Evolutionary conservation across 2,329 filamentous ascomycete genomes (phyloP).

Genomic region (Neoscytalidium dimidiatum): DNA sequence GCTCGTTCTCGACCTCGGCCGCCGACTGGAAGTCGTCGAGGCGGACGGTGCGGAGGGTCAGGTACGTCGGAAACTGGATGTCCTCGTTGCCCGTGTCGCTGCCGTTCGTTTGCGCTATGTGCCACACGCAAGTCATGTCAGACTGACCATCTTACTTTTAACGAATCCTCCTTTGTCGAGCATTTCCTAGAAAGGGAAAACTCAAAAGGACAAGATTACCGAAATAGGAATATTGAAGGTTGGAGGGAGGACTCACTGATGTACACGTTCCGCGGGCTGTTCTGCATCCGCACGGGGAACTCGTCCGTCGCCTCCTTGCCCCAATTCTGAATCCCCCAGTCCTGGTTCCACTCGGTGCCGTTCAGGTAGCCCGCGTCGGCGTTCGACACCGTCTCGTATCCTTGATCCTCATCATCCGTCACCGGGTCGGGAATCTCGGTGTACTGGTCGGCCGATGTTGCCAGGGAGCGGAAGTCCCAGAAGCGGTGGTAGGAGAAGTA

Average conservation of each 20-base stretch:
- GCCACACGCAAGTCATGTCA: too few relatives aligned
- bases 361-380: constrained; percentile 34
- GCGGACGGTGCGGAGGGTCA: constrained; percentile 51
- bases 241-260: constrained; percentile 29
- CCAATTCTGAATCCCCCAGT: constrained; percentile 50
- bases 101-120: constrained; percentile 24
- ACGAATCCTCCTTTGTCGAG: too few relatives aligned
- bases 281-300: constrained; percentile 46
- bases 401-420: constrained; percentile 26
- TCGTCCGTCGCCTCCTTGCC: constrained; percentile 39
- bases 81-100: constrained; percentile 30
- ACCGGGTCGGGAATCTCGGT: constrained; percentile 28
- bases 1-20: constrained; percentile 50
- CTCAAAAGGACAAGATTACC: not conserved
- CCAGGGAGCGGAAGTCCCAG: constrained; percentile 52
- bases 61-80: constrained; percentile 38
- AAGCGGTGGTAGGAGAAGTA: constrained; percentile 56
- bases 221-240: not conserved
- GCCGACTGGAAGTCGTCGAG: constrained; percentile 47
- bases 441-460: constrained; percentile 32
- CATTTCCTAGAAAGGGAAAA: not conserved
- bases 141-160: not conserved
- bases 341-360: constrained; percentile 34
- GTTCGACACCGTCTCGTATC: constrained; percentile 22
- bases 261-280: constrained; percentile 51